Base-by-base conservation (phyloP, 306 rosid genomes). In the Glycine soja region DNA sequence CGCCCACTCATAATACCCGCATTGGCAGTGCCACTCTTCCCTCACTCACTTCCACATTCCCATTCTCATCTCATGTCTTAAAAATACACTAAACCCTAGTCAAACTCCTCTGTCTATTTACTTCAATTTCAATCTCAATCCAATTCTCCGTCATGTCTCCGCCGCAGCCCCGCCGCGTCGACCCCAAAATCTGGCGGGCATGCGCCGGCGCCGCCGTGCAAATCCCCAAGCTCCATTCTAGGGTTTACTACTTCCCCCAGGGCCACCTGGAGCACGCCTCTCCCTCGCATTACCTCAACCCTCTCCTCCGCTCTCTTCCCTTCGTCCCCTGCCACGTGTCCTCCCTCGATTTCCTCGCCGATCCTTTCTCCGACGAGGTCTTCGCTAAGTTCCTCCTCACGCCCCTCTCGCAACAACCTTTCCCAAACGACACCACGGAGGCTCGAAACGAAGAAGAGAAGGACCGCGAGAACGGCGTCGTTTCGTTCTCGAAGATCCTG, bases 191-290 rank as follows among this genome's bases (percentile, higher is more conserved):
- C 34, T 93, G 97, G 97, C 88, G 91, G 0, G 93, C 95, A 3
- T 87, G 90, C 56, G 93, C 95, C 62, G 97, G 98, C 0, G 34
- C 67, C 53, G 72, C 88, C n/a, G 89, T 86, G 0, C 82, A 83
- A 14, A 86, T 85, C 58, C 98, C 92, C 7, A 16, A 81, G 0
- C 62, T 89, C 6, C 56, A 86, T 68, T 93, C 97, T 80, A 86
- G 89, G 88, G 98, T 93, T 78, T 91, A 93, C 72, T 93, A 93
- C 87, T 93, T 93, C 70, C 91, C 93, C 0, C 93, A 91, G 63
- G 97, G 97, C 0, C 98, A 93, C 56, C 38, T 91, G 10, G 93
- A 93, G 64, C 95, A 90, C 12, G 83, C 90, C 3, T 57, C 85
- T 2, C 56, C 90, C 0, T 36, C 48, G 5, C 43, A 62, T 32